These are phyloP conservation scores for Diutina siamensis DNA, from an alignment of 1,139 yeast species.

Conservation along the genomic window DNA sequence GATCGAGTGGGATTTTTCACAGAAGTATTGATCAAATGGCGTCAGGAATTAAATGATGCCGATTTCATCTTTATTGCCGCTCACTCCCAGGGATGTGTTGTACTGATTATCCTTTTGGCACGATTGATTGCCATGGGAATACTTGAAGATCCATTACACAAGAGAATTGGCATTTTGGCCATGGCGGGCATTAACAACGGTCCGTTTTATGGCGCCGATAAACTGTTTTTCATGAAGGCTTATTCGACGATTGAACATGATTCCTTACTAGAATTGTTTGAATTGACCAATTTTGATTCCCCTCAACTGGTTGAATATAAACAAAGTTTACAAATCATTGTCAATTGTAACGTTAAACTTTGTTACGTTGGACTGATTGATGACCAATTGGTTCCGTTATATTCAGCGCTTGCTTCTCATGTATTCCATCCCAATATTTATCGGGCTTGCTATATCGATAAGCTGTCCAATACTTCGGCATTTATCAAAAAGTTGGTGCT, in stretches of 20 bases:
- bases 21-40: constrained; percentile 61
- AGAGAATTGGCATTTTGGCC: constrained; percentile 63
- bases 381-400: constrained; percentile 87
- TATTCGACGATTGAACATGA: constrained; percentile 85
- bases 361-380: constrained; percentile 79
- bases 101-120: constrained; percentile 68
- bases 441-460: constrained; percentile 82
- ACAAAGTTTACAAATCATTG: constrained; percentile 52
- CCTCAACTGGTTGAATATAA: constrained; percentile 60
- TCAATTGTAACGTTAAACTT: constrained; percentile 63
- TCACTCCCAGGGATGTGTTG: constrained; percentile 95
- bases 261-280: constrained; percentile 74
- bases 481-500: constrained; percentile 25
- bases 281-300: constrained; percentile 68
- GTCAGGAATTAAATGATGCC: constrained; percentile 56
- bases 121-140: constrained; percentile 61
- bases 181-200: constrained; percentile 97
- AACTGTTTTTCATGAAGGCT: constrained; percentile 72
- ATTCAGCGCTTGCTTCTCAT: constrained; percentile 77
- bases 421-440: constrained; percentile 81
- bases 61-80: constrained; percentile 84
- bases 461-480: constrained; percentile 33
- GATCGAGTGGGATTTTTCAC: constrained; percentile 77
- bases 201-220: constrained; percentile 85
- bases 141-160: constrained; percentile 34